A percentile compares a stretch with the other conserved stretches of the same genome.
phyloP scores from a whole-genome alignment of 106 monocot species.

The Posidonia australis region DNA sequence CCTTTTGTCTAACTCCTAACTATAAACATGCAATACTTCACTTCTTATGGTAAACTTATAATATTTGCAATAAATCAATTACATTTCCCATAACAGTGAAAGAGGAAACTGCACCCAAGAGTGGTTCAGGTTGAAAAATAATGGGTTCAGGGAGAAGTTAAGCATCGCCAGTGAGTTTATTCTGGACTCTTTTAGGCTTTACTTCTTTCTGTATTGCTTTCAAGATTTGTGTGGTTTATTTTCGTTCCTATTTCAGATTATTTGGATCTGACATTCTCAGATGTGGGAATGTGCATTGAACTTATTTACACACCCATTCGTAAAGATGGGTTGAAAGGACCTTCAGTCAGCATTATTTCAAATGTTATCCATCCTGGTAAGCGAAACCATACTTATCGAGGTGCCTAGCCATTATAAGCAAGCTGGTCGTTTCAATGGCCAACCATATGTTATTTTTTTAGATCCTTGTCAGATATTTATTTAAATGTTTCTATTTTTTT shows the following conservation, averaged over 20 bases:
- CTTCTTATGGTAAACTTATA: not conserved
- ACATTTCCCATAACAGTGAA: constrained; percentile 31
- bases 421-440: no score
- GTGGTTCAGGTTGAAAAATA: constrained; percentile 67
- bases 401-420: no score
- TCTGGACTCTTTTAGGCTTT: no score
- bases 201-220: no score
- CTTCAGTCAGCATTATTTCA: constrained; percentile 40
- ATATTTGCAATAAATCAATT: not conserved
- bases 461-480: no score
- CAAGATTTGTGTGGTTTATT: no score
- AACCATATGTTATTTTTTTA: no score
- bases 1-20: not conserved
- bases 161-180: constrained; percentile 16
- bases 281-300: constrained; percentile 68
- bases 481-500: no score
- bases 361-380: constrained; percentile 59
- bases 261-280: constrained; percentile 63
- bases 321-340: constrained; percentile 59
- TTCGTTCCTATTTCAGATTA: no score
- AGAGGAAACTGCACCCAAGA: constrained; percentile 71
- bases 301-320: constrained; percentile 74
- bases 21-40: not conserved
- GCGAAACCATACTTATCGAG: no score
- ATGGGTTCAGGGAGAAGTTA: constrained; percentile 54